Percentiles rank a stretch among this genome's conserved stretches.
Evolutionary conservation across 1,139 yeast species (phyloP).

Genomic region (Candida freyschussii): DNA sequence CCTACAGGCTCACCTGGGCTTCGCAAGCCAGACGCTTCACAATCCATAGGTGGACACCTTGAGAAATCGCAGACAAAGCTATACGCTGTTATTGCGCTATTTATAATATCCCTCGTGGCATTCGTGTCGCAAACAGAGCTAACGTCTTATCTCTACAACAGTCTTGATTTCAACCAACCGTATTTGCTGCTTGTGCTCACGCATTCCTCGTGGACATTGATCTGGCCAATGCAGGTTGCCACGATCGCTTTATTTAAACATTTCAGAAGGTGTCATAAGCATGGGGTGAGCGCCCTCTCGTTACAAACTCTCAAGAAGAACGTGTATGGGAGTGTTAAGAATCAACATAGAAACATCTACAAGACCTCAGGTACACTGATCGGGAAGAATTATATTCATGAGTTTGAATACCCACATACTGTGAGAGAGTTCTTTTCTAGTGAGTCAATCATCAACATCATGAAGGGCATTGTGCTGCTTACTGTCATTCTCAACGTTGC

Average conservation of each 20-base stretch:
- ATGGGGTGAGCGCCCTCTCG: too few relatives aligned
- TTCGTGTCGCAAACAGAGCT: slow-evolving; percentile 80
- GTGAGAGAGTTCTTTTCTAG: slow-evolving; percentile 36
- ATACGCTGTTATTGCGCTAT: slow-evolving; percentile 50
- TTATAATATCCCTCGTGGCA: slow-evolving; percentile 53
- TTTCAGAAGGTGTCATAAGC: slow-evolving; percentile 27
- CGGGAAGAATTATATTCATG: slow-evolving; percentile 18
- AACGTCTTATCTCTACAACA: slow-evolving; percentile 64
- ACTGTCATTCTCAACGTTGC: slow-evolving; percentile 65
- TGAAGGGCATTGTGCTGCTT: slow-evolving; percentile 40
- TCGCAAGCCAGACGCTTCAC: background rate
- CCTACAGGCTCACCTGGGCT: too few relatives aligned
- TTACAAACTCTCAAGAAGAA: slow-evolving; percentile 18
- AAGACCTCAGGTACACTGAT: slow-evolving; percentile 31
- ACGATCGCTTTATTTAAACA: slow-evolving; percentile 43
- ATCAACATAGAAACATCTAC: slow-evolving; percentile 39
- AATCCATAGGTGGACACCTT: slow-evolving; percentile 9
- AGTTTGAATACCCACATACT: slow-evolving; percentile 36
- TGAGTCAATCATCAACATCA: slow-evolving; percentile 45
- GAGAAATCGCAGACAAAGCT: slow-evolving; percentile 34
- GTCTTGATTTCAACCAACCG: slow-evolving; percentile 62
- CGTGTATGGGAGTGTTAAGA: slow-evolving; percentile 27
- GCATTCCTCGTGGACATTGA: slow-evolving; percentile 73
- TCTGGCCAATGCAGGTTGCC: slow-evolving; percentile 73
- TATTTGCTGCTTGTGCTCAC: slow-evolving; percentile 61